Conservation (phyloP, 768 basidiomycete genomes). For the Lactarius quietus region DNA sequence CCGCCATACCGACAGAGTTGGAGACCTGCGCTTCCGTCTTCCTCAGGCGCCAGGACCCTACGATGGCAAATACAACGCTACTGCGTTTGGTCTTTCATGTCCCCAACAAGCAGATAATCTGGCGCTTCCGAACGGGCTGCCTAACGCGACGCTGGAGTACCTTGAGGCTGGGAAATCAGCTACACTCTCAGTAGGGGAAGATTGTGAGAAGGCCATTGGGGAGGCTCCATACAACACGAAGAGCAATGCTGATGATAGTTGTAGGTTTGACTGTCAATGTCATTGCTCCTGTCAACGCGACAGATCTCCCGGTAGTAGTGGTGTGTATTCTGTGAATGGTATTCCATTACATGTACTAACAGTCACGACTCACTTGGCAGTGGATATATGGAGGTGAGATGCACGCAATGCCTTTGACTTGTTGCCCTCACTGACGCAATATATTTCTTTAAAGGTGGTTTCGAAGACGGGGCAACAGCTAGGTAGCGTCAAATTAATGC, state of each 20-base stretch:
- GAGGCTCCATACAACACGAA: not conserved
- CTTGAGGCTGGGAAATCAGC: not conserved
- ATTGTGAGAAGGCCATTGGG: not conserved
- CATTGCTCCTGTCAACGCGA: too few species aligned
- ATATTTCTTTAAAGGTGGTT: not conserved
- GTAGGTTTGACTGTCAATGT: not conserved
- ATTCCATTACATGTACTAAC: not conserved
- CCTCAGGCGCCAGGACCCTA: not conserved
- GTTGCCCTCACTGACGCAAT: not conserved
- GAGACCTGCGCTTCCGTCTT: not conserved
- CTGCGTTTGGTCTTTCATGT: not conserved
- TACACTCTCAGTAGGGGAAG: not conserved
- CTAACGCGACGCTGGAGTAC: not conserved
- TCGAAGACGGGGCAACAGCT: not conserved
- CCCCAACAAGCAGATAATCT: not conserved
- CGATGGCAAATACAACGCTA: not conserved
- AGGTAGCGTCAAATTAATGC: not conserved
- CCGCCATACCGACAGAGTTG: not conserved
- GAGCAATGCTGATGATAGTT: not conserved
- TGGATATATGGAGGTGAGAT: not conserved
- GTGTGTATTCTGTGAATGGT: not conserved
- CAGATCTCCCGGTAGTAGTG: not conserved
- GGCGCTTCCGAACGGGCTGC: not conserved
- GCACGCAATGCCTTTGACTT: not conserved
- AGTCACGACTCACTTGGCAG: not conserved